Evolutionary conservation across 768 basidiomycete genomes (phyloP), one percentile per base, ranked within the genome.

Genomic region (Mycena epipterygia): DNA sequence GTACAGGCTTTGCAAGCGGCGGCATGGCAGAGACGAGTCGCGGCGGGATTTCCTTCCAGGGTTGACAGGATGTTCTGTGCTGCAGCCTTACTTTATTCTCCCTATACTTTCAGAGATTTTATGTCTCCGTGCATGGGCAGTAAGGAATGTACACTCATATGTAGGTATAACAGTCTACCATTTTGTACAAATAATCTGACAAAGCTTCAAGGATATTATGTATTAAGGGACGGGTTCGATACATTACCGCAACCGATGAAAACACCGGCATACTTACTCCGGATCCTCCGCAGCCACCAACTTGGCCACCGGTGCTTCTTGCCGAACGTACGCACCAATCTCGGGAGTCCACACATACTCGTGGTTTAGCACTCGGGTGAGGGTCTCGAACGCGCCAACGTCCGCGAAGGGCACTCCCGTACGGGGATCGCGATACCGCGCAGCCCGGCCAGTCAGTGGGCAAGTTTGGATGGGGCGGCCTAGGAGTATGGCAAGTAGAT

Each of bases 1-100:
- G 95, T 29, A 98, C 97, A 13, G 96, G 97, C 0, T 98, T 94
- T 77, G 96, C 97, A 11, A 93, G 94, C 61, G 96, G 97, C n/a
- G 97, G 97, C 8, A 81, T 95, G 73, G 95, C 96, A n/a, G 95
- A 97, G 81, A 93, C 93, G 4, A 70, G 67, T 91, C 89, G 41
- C 92, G 89, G 78, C 32, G 95, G 95, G 2, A 82, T 95, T 16
- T 92, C 95, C 0, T 97, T 98, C 84, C 95, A 97, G 77, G 95
- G 64, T 9, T 71, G 27, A 74, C 14, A 8, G 14, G 49, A 16
- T 44, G 39, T 9, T 41, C 14, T 41, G 14, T 41, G n/a, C n/a
- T n/a, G n/a, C n/a, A n/a, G n/a, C n/a, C n/a, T n/a, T n/a, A n/a
- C n/a, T n/a, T n/a, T n/a, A n/a, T n/a, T n/a, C n/a, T n/a, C n/a